Conservation (phyloP, 2,329 filamentous ascomycete genomes). For the Cadophora sp. region DNA sequence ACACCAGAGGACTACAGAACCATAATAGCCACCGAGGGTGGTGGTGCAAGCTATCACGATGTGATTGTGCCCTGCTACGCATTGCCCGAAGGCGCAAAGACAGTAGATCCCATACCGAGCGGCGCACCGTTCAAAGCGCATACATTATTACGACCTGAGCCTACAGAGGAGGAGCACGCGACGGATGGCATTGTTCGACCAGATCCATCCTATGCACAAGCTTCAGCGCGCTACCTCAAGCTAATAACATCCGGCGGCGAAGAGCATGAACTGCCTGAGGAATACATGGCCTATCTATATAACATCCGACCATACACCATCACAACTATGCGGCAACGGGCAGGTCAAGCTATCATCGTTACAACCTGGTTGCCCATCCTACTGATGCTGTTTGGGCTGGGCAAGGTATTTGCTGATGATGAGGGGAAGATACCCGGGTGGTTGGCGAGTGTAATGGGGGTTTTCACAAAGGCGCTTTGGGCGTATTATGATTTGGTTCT, state of each 20-base stretch:
- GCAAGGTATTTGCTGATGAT: slow-evolving; percentile 63
- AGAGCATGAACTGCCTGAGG: slow-evolving; percentile 79
- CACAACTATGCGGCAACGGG: slow-evolving; percentile 69
- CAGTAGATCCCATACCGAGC: slow-evolving; percentile 68
- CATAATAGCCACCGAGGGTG: slow-evolving; percentile 91
- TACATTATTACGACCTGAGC: slow-evolving; percentile 72
- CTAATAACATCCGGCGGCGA: slow-evolving; percentile 79
- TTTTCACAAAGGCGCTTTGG: slow-evolving; percentile 67
- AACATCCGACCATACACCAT: slow-evolving; percentile 72
- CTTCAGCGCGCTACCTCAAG: slow-evolving; percentile 83
- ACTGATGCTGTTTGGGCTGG: slow-evolving; percentile 56
- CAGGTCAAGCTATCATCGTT: slow-evolving; percentile 71
- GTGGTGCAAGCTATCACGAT: slow-evolving; percentile 83
- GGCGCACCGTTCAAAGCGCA: slow-evolving; percentile 78
- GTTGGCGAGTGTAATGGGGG: slow-evolving; percentile 60
- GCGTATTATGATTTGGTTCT: slow-evolving; percentile 67
- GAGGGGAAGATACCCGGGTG: slow-evolving; percentile 73
- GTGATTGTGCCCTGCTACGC: slow-evolving; percentile 79
- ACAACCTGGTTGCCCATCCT: slow-evolving; percentile 64
- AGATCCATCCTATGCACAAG: slow-evolving; percentile 76
- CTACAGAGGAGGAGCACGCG: background rate
- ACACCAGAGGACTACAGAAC: slow-evolving; percentile 80
- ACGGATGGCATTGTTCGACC: slow-evolving; percentile 54
- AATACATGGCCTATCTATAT: slow-evolving; percentile 78
- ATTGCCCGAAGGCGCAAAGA: slow-evolving; percentile 61